These are phyloP conservation scores for Leucosporidium creatinivorum DNA, from an alignment of 768 basidiomycete species.

Conservation along the genomic window DNA sequence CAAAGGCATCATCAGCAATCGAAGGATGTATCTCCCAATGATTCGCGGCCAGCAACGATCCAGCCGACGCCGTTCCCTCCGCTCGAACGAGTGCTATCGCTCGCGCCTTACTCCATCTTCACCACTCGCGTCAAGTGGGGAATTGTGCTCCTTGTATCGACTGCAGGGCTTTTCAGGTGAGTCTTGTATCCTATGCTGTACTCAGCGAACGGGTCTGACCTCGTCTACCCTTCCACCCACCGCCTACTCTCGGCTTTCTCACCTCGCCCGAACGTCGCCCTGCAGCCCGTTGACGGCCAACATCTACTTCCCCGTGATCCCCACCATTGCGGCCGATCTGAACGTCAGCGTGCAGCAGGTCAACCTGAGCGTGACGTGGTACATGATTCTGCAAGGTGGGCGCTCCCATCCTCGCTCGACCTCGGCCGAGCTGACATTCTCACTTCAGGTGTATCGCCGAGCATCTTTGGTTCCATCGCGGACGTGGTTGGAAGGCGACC, in stretches of 20 bases:
- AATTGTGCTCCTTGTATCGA: neutral
- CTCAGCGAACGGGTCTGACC: no score
- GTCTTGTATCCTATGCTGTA: neutral
- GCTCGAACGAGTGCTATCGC: neutral
- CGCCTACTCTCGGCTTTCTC: no score
- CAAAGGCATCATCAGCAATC: no score
- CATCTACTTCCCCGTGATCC: slow-evolving; percentile 30
- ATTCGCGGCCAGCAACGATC: no score
- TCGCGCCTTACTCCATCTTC: neutral
- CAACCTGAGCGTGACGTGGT: slow-evolving; percentile 22
- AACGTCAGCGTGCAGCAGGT: slow-evolving; percentile 5
- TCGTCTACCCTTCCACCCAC: no score
- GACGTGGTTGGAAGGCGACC: slow-evolving; percentile 26
- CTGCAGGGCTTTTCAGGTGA: neutral
- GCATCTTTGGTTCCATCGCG: slow-evolving; percentile 23
- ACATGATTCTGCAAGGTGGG: slow-evolving; percentile 28
- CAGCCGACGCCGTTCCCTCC: neutral
- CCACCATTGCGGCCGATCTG: slow-evolving; percentile 18
- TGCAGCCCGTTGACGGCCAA: slow-evolving; percentile 21
- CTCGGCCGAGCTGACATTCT: neutral
- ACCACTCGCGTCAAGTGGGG: neutral
- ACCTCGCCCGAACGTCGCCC: no score
- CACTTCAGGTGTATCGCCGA: slow-evolving; percentile 4
- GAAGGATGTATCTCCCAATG: no score
- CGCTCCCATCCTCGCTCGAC: neutral